Conservation (phyloP, 1,284 basidiomycete genomes). For the Kalmanozyma brasiliensis region DNA sequence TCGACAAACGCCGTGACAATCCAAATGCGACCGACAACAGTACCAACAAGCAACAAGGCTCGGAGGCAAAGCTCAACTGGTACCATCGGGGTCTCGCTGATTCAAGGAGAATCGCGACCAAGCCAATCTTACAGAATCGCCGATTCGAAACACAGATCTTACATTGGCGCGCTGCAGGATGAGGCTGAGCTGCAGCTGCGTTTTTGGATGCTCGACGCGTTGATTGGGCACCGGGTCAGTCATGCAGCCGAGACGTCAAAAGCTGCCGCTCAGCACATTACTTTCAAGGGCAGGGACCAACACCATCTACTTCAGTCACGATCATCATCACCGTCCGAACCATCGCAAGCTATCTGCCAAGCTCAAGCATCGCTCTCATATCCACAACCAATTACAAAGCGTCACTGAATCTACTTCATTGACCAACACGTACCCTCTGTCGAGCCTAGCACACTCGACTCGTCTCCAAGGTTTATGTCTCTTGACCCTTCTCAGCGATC, state of each 20-base stretch:
- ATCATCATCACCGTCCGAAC: background rate
- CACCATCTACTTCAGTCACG: background rate
- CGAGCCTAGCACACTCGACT: conserved; percentile 14
- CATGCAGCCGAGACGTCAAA: no score
- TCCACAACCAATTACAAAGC: background rate
- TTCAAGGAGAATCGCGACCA: no score
- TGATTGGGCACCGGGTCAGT: background rate
- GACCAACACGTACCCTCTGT: conserved; percentile 14
- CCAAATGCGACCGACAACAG: no score
- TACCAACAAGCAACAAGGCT: no score
- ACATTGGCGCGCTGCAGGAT: conserved; percentile 26
- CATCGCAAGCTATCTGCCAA: background rate
- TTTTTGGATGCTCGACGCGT: conserved; percentile 19
- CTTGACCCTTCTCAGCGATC: conserved; percentile 19
- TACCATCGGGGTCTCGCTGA: no score
- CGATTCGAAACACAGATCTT: no score
- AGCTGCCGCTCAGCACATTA: no score
- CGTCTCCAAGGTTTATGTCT: conserved; percentile 26
- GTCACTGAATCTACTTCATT: conserved; percentile 24
- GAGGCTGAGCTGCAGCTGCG: conserved; percentile 13
- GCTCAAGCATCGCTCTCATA: background rate
- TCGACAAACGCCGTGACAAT: no score
- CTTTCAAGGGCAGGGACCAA: background rate
- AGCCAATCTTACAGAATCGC: no score
- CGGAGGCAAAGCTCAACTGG: no score